These are phyloP conservation scores for Cyamopsis tetragonoloba DNA, from an alignment of 306 rosid genomes.

Conservation along the genomic window DNA sequence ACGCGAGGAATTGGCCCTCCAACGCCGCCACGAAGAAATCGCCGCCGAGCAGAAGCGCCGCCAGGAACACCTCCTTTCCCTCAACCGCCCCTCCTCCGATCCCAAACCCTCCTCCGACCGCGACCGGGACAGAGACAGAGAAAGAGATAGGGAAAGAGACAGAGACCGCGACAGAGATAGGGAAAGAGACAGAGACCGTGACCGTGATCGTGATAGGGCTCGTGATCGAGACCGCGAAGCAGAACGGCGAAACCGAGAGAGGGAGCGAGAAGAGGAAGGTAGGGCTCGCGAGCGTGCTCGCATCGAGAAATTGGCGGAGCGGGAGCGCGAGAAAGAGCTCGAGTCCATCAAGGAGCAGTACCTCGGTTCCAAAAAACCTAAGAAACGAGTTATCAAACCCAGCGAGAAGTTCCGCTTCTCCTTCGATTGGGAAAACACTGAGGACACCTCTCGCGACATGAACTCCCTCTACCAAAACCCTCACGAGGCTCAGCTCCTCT, in stretches of 20 bases:
- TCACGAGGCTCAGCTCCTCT: no score
- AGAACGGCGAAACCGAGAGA: slow-evolving; percentile 27
- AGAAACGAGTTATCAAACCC: no score
- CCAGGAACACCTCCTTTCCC: slow-evolving; percentile 46
- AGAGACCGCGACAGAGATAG: slow-evolving; percentile 23
- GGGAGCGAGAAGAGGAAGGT: slow-evolving; percentile 40
- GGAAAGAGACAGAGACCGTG: slow-evolving; percentile 40
- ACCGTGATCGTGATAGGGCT: slow-evolving; percentile 34
- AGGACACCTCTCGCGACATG: no score
- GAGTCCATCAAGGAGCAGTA: no score
- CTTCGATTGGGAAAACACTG: no score
- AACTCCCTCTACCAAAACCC: no score
- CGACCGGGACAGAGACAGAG: slow-evolving; percentile 26
- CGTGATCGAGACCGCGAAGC: slow-evolving; percentile 33
- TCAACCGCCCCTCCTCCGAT: slow-evolving; percentile 30
- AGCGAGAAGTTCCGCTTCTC: no score
- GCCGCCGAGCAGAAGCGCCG: slow-evolving; percentile 52
- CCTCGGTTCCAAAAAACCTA: no score
- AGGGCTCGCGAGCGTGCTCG: slow-evolving; percentile 44
- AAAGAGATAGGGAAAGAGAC: background rate
- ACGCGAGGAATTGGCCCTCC: slow-evolving; percentile 67
- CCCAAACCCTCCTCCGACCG: slow-evolving; percentile 52
- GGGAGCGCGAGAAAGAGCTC: slow-evolving; percentile 80
- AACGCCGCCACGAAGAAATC: slow-evolving; percentile 67
- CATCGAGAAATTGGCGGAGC: no score